Evolutionary conservation across 371 early-diverging fungal species (phyloP).

Genomic region (Mucor mucedo): DNA sequence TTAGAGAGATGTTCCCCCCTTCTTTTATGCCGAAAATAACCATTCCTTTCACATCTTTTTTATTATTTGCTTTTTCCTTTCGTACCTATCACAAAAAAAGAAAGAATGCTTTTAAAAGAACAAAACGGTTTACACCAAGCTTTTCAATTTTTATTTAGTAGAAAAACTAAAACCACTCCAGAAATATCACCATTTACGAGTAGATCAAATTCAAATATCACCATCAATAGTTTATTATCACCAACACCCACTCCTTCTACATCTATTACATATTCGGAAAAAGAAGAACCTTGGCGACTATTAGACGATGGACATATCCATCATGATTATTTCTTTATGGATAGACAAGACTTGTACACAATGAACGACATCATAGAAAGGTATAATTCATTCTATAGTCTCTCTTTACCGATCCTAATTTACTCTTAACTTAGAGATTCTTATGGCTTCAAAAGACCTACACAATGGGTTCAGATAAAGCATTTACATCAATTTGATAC

Average conservation of each 20-base stretch:
- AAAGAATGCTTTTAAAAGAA: neutral
- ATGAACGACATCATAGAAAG: slow-evolving; percentile 10
- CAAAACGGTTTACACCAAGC: slow-evolving; percentile 12
- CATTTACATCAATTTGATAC: slow-evolving; percentile 58
- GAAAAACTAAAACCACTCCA: neutral
- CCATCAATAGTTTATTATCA: slow-evolving; percentile 4
- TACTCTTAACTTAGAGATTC: slow-evolving; percentile 45
- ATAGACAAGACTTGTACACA: slow-evolving; percentile 9
- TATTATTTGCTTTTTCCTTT: neutral
- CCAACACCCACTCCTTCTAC: slow-evolving; percentile 1
- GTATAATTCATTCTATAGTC: neutral
- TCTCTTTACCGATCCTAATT: neutral
- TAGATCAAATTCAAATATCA: slow-evolving; percentile 12
- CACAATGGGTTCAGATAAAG: slow-evolving; percentile 56
- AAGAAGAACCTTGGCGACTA: slow-evolving; percentile 18
- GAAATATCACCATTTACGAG: slow-evolving; percentile 4
- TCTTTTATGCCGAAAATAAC: no score
- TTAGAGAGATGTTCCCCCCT: no score
- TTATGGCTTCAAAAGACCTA: slow-evolving; percentile 68
- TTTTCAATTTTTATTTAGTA: slow-evolving; percentile 12
- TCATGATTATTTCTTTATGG: slow-evolving; percentile 20
- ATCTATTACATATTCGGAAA: neutral
- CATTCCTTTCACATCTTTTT: neutral
- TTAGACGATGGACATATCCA: slow-evolving; percentile 3
- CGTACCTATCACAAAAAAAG: neutral